Conservation (phyloP, 495 filamentous ascomycete genomes). For the Trichoderma erinaceum region DNA sequence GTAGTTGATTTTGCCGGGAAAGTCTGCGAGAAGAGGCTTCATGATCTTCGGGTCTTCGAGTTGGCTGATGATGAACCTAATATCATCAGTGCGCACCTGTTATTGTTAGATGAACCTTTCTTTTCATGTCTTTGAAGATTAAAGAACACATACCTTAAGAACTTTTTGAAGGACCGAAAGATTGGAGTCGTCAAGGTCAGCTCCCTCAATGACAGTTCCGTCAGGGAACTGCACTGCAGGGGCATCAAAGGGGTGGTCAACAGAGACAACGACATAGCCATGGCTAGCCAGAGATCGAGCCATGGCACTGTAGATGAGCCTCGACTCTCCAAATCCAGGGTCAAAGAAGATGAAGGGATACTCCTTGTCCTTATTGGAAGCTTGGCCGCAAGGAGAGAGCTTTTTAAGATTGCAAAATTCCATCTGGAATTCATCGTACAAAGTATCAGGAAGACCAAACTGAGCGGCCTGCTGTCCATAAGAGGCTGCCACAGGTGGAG, state of each 20-base stretch:
- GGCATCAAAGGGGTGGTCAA: not conserved
- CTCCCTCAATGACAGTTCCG: not conserved
- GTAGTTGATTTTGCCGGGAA: not conserved
- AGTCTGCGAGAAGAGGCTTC: not conserved
- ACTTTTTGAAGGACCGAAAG: not conserved
- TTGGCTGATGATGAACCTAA: not conserved
- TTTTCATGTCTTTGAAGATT: not conserved
- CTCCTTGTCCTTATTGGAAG: not conserved
- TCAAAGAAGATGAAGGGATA: not conserved
- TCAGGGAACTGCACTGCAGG: not conserved
- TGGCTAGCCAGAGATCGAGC: constrained; percentile 1
- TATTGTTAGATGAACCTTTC: not conserved
- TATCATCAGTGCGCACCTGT: not conserved
- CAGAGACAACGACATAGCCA: not conserved
- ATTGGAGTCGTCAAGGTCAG: not conserved
- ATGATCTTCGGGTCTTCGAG: not conserved
- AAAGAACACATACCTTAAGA: not conserved
- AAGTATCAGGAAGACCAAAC: not conserved
- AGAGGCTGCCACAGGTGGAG: not conserved
- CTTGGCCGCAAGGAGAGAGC: not conserved
- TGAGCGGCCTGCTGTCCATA: not conserved
- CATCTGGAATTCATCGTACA: not conserved
- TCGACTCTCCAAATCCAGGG: not conserved
- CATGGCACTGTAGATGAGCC: not conserved
- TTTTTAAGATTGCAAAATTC: not conserved